phyloP scores from a whole-genome alignment of 768 basidiomycete genomes.

The Auricularia cornea region DNA sequence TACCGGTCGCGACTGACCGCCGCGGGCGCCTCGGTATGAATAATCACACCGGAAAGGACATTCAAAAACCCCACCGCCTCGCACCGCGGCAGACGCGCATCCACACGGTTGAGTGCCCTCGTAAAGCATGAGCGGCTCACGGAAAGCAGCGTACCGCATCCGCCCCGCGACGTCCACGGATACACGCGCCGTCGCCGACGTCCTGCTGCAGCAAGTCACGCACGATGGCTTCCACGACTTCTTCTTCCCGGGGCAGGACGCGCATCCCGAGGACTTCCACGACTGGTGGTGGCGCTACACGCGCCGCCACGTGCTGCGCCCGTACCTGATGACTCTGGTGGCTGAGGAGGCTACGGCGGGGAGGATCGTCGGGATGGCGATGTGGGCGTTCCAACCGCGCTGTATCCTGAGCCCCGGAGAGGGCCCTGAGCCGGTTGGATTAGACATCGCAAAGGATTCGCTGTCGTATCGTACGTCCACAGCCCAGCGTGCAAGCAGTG shows the following conservation, averaged over 20 bases:
- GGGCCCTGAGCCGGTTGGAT: neutral
- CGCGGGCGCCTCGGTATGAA: too few relatives aligned
- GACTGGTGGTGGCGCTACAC: neutral
- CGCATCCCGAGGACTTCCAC: neutral
- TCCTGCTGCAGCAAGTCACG: neutral
- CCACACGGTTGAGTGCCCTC: too few relatives aligned
- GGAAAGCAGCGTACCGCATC: neutral
- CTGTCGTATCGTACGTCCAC: neutral
- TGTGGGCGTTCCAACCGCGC: neutral
- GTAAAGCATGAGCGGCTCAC: too few relatives aligned
- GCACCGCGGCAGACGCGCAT: too few relatives aligned
- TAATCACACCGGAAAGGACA: too few relatives aligned
- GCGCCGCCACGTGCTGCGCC: neutral
- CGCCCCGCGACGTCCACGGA: neutral
- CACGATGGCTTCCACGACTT: neutral
- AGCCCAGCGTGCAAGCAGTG: too few relatives aligned
- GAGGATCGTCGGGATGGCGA: neutral
- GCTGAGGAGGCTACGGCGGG: neutral
- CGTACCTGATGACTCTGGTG: neutral
- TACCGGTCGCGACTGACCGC: too few relatives aligned
- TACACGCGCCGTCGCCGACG: neutral
- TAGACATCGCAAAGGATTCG: neutral
- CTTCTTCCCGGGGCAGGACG: neutral
- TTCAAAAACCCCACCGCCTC: too few relatives aligned
- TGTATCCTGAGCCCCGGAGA: neutral